Evolutionary conservation across 129 eudicot species (phyloP).

Genomic region (Flaveria robusta): DNA sequence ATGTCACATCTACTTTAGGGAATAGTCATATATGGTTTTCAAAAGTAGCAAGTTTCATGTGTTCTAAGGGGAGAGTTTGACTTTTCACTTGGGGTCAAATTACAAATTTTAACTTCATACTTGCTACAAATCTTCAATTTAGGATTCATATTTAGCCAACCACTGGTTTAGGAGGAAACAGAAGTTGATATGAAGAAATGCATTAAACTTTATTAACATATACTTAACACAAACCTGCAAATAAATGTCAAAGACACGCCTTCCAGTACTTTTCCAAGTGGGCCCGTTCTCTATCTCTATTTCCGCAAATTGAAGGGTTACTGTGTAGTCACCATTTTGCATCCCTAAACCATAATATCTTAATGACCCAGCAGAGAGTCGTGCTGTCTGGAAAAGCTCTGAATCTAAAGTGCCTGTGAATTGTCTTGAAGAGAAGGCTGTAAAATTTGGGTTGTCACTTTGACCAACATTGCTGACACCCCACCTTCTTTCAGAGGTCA

Average conservation of each 20-base stretch:
- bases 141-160: neutral
- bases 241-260: constrained; percentile 78
- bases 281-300: constrained; percentile 36
- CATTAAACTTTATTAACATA: neutral
- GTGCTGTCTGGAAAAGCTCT: constrained; percentile 64
- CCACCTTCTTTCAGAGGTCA: constrained; percentile 58
- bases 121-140: neutral
- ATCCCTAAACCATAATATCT: constrained; percentile 88
- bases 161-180: neutral
- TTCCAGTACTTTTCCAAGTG: constrained; percentile 71
- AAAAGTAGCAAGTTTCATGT: neutral
- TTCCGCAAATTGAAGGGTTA: constrained; percentile 77
- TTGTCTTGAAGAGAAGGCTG: constrained; percentile 29
- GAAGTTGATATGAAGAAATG: neutral
- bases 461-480: constrained; percentile 82
- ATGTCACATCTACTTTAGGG: constrained; percentile 2
- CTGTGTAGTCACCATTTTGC: constrained; percentile 72
- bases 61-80: neutral
- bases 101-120: neutral
- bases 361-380: constrained; percentile 79
- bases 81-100: neutral
- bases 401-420: constrained; percentile 63
- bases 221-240: constrained; percentile 52
- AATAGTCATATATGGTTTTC: neutral
- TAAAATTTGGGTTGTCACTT: constrained; percentile 32